Evolutionary conservation across 169 alveolate genomes (phyloP).

Genomic region (Toxoplasma gondii): DNA sequence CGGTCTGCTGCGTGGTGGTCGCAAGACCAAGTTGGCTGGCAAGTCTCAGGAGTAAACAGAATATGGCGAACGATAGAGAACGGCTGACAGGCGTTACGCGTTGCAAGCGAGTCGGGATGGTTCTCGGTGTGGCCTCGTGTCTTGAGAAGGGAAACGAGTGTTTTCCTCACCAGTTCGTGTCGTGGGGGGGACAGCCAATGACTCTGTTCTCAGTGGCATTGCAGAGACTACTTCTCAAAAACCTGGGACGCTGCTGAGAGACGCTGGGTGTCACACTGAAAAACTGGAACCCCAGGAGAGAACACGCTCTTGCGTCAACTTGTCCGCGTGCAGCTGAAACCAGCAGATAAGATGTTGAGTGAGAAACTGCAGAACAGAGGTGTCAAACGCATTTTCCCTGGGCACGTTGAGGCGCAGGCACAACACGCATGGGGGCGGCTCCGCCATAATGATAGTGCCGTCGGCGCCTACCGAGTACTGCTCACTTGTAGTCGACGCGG

Average conservation of each 20-base stretch:
- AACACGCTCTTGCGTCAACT: not conserved
- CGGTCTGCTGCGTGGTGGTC: conserved; percentile 98
- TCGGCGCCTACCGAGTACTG: too few species aligned
- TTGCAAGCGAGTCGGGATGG: not conserved
- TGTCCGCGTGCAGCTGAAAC: too few species aligned
- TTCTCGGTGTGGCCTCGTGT: not conserved
- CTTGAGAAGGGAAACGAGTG: not conserved
- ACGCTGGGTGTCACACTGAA: not conserved
- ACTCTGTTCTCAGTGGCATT: not conserved
- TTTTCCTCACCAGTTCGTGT: not conserved
- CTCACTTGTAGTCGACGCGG: too few species aligned
- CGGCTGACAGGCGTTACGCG: not conserved
- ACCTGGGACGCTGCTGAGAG: not conserved
- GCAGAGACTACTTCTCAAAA: not conserved
- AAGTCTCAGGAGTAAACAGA: conserved; percentile 53
- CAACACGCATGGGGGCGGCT: too few species aligned
- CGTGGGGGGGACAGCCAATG: not conserved
- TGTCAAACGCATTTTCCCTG: too few species aligned
- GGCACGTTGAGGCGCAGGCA: too few species aligned
- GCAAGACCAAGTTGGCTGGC: conserved; percentile 79
- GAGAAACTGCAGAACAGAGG: too few species aligned
- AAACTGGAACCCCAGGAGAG: not conserved
- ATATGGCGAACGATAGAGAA: not conserved
- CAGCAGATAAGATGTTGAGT: too few species aligned
- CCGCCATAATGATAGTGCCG: too few species aligned